Conservation (phyloP, 257 asterid genomes). For the Rubia yunnanensis region DNA sequence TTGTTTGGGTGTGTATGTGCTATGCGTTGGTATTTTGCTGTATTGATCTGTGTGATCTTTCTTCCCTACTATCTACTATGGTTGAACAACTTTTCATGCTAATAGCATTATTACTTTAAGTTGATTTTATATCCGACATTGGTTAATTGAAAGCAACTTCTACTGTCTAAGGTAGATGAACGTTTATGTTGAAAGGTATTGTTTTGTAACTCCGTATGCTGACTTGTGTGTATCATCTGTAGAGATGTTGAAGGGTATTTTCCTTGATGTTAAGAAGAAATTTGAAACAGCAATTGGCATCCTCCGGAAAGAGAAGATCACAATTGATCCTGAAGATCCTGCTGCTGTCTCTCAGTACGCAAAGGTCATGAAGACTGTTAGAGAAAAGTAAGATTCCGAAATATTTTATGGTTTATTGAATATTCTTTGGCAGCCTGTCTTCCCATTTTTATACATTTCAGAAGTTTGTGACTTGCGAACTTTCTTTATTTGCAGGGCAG, state of each 20-base stretch:
- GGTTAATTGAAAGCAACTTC: background rate
- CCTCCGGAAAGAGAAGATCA: conserved; percentile 78
- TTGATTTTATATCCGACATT: background rate
- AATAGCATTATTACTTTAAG: background rate
- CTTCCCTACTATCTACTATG: background rate
- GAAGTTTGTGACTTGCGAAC: background rate
- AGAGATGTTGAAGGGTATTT: conserved; percentile 93
- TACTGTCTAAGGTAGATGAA: background rate
- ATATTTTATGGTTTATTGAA: conserved; percentile 6
- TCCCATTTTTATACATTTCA: background rate
- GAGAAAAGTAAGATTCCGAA: conserved; percentile 62
- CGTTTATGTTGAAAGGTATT: background rate
- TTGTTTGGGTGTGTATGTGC: background rate
- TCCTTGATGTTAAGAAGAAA: conserved; percentile 83
- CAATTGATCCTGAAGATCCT: conserved; percentile 83
- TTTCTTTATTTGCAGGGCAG: conserved; percentile 54
- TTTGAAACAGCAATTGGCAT: conserved; percentile 79
- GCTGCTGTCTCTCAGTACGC: conserved; percentile 88
- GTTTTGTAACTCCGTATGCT: conserved; percentile 16
- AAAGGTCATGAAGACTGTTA: conserved; percentile 64
- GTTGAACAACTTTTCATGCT: background rate
- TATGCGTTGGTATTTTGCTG: background rate
- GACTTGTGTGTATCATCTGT: conserved; percentile 28
- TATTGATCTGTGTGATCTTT: background rate
- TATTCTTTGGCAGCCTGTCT: background rate